A percentile compares a stretch with the other conserved stretches of the same genome.
Conservation (phyloP, 345 rosid genomes). For the Aquilaria sinensis region DNA sequence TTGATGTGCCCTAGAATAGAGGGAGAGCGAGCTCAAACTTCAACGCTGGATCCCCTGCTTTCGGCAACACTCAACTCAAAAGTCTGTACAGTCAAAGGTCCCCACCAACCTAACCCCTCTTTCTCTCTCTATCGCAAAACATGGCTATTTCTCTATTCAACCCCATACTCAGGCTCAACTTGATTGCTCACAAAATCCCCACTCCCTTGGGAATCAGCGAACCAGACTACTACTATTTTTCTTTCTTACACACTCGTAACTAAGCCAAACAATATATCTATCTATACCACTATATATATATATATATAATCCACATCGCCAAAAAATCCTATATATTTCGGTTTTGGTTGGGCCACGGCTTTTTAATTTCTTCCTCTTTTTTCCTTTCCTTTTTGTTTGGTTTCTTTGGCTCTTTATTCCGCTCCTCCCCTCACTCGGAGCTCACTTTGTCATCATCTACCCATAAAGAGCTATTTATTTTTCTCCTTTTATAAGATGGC, state of each 20-base stretch:
- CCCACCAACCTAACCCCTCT: conserved; percentile 27
- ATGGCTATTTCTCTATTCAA: conserved; percentile 40
- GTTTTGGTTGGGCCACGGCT: conserved; percentile 33
- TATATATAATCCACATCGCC: conserved; percentile 33
- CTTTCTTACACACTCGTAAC: no score
- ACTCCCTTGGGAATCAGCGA: conserved; percentile 94
- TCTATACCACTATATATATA: conserved; percentile 23
- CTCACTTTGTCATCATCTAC: conserved; percentile 59
- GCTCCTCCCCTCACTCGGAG: conserved; percentile 30
- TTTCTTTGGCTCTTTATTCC: conserved; percentile 2
- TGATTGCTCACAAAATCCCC: conserved; percentile 29
- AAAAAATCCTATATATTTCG: conserved; percentile 33
- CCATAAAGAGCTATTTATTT: conserved; percentile 57
- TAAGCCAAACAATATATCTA: conserved; percentile 18
- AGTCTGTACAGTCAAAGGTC: conserved; percentile 13
- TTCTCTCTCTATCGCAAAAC: conserved; percentile 25
- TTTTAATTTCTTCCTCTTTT: not conserved
- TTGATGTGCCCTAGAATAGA: conserved; percentile 3
- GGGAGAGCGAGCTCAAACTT: conserved; percentile 8
- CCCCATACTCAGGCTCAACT: conserved; percentile 23
- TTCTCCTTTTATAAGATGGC: conserved; percentile 57
- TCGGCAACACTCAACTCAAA: conserved; percentile 9
- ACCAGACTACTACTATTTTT: conserved; percentile 8
- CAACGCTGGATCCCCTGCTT: conserved; percentile 8
- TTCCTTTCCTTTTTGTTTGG: not conserved